Evolutionary conservation across 495 filamentous ascomycete species (phyloP).

Genomic region (Xylaria bambusicola): DNA sequence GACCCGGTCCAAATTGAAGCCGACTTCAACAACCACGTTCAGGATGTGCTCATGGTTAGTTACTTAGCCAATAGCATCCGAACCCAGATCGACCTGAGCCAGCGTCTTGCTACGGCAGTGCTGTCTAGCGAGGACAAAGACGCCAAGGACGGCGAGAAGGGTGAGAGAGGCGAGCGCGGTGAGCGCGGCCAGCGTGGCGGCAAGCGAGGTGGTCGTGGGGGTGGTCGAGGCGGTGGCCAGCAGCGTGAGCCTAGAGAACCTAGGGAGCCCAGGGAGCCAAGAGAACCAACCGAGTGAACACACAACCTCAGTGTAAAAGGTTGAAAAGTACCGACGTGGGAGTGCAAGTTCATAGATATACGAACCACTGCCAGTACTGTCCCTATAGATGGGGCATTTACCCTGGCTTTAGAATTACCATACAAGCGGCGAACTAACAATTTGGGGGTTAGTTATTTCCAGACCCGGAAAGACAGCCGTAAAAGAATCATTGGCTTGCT

Average conservation of each 20-base stretch:
- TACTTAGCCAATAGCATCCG: conserved; percentile 98
- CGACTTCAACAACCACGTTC: conserved; percentile 99
- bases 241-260: conserved; percentile 44
- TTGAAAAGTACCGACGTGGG: conserved; percentile 9
- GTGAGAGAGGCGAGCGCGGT: conserved; percentile 41
- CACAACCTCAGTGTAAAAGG: not conserved
- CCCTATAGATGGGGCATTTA: conserved; percentile 5
- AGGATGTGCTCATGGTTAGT: conserved; percentile 94
- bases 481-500: not conserved
- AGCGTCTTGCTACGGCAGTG: conserved; percentile 83
- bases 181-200: conserved; percentile 38
- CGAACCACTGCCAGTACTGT: conserved; percentile 3
- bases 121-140: conserved; percentile 63
- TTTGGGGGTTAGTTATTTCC: not conserved
- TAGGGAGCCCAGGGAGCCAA: conserved; percentile 23
- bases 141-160: conserved; percentile 48
- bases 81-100: conserved; percentile 97
- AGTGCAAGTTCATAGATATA: not conserved
- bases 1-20: conserved; percentile 83
- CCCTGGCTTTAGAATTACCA: conserved; percentile 5
- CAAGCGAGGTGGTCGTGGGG: conserved; percentile 41
- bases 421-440: not conserved
- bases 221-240: conserved; percentile 43
- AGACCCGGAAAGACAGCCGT: not conserved
- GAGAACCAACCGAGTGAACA: conserved; percentile 26